Percentiles rank a stretch among this genome's conserved stretches.
These are phyloP conservation scores for Paspalum notatum DNA, from an alignment of 176 grass and related monocot species.

Conservation along the genomic window DNA sequence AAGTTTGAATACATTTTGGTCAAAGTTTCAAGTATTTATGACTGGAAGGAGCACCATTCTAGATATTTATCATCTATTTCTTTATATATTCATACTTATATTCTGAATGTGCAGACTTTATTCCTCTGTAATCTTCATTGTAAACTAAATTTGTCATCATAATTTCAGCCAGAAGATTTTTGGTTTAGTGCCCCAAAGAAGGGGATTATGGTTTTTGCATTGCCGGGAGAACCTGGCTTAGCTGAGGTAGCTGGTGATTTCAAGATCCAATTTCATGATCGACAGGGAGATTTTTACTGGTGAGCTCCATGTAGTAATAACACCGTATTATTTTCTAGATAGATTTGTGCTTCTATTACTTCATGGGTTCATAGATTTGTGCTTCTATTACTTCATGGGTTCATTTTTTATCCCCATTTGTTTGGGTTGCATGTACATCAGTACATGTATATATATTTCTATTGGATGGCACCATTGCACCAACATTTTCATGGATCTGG, in stretches of 20 bases:
- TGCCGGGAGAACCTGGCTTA: slow-evolving; percentile 94
- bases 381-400: slow-evolving; percentile 19
- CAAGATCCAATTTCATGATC: slow-evolving; percentile 96
- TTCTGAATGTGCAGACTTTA: slow-evolving; percentile 4
- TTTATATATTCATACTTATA: slow-evolving; percentile 20
- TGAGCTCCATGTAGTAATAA: slow-evolving; percentile 41
- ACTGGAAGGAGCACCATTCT: neutral
- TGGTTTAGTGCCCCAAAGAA: slow-evolving; percentile 99
- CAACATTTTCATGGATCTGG: slow-evolving; percentile 28
- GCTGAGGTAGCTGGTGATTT: slow-evolving; percentile 90
- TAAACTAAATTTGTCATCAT: slow-evolving; percentile 47
- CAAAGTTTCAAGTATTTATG: no score
- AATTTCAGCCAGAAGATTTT: slow-evolving; percentile 98
- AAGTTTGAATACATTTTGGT: no score
- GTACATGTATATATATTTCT: slow-evolving; percentile 2
- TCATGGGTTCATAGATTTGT: slow-evolving; percentile 14
- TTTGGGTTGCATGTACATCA: slow-evolving; percentile 21
- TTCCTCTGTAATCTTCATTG: slow-evolving; percentile 10
- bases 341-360: slow-evolving; percentile 12
- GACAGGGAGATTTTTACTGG: slow-evolving; percentile 99
- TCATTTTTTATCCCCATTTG: slow-evolving; percentile 31
- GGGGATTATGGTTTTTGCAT: slow-evolving; percentile 97
- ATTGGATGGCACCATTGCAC: slow-evolving; percentile 14
- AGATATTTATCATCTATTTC: neutral
- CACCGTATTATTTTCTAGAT: slow-evolving; percentile 28